Percentiles rank a stretch among this genome's conserved stretches.
Evolutionary conservation across 2,329 filamentous ascomycete species (phyloP).

Genomic region (Claviceps sorghi): DNA sequence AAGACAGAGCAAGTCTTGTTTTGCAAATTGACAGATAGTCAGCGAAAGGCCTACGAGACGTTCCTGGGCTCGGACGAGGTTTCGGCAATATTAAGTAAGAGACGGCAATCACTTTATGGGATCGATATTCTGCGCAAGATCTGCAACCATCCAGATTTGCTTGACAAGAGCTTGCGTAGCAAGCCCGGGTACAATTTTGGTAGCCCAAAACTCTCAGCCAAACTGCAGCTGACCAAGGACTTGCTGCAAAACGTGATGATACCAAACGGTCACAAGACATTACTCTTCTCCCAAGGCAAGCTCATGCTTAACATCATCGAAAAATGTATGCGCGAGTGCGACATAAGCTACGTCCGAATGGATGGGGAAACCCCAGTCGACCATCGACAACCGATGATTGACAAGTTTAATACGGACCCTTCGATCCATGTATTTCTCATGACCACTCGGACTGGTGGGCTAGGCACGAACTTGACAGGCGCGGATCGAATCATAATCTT

Average conservation of each 20-base stretch:
- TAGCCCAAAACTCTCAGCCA: conserved; percentile 65
- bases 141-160: conserved; percentile 89
- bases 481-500: conserved; percentile 96
- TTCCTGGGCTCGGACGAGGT: conserved; percentile 78
- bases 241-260: conserved; percentile 74
- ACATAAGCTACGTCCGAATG: conserved; percentile 73
- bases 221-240: conserved; percentile 88
- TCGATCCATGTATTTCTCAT: conserved; percentile 77
- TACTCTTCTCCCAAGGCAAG: conserved; percentile 84
- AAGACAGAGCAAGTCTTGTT: conserved; percentile 96
- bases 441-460: conserved; percentile 86
- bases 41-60: conserved; percentile 64
- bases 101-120: conserved; percentile 69
- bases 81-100: conserved; percentile 61
- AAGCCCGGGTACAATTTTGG: conserved; percentile 66
- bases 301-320: conserved; percentile 95
- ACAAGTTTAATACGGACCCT: conserved; percentile 76
- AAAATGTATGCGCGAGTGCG: conserved; percentile 56
- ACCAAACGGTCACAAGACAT: conserved; percentile 75
- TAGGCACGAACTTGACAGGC: conserved; percentile 88
- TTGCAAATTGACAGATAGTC: conserved; percentile 69
- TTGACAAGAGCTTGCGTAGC: conserved; percentile 42
- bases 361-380: conserved; percentile 85
- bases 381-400: conserved; percentile 75
- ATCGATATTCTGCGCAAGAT: conserved; percentile 91